Conservation (phyloP, 2,329 filamentous ascomycete genomes). For the Phialocephala subalpina region DNA sequence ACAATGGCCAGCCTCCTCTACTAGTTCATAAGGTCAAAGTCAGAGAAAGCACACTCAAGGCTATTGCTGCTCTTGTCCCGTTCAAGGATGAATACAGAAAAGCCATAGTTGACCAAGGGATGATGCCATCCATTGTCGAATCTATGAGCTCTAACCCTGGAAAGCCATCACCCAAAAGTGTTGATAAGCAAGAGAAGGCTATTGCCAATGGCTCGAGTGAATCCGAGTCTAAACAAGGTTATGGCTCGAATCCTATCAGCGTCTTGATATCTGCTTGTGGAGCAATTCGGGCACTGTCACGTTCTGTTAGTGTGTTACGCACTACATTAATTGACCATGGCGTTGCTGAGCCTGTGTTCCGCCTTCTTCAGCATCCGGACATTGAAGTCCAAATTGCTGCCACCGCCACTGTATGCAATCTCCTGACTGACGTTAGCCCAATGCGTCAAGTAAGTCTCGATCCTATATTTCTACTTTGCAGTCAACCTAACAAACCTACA, state of each 20-base stretch:
- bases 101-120: conserved; percentile 81
- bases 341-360: conserved; percentile 79
- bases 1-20: conserved; percentile 64
- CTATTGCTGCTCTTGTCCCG: conserved; percentile 81
- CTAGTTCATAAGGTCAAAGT: conserved; percentile 76
- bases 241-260: conserved; percentile 76
- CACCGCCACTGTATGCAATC: conserved; percentile 83
- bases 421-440: conserved; percentile 88
- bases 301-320: conserved; percentile 83
- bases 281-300: conserved; percentile 80
- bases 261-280: conserved; percentile 89
- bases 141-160: conserved; percentile 73
- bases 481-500: conserved; percentile 45
- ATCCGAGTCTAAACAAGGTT: conserved; percentile 48
- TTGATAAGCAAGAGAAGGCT: conserved; percentile 48
- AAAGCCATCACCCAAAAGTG: conserved; percentile 52
- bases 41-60: conserved; percentile 78
- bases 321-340: conserved; percentile 89
- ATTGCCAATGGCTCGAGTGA: conserved; percentile 25
- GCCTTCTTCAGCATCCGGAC: conserved; percentile 77
- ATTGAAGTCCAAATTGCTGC: conserved; percentile 86
- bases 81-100: conserved; percentile 88
- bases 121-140: conserved; percentile 82
- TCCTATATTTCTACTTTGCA: neutral
- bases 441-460: conserved; percentile 77